Conservation (phyloP, 257 asterid species). For the Pogostemon cablin region DNA sequence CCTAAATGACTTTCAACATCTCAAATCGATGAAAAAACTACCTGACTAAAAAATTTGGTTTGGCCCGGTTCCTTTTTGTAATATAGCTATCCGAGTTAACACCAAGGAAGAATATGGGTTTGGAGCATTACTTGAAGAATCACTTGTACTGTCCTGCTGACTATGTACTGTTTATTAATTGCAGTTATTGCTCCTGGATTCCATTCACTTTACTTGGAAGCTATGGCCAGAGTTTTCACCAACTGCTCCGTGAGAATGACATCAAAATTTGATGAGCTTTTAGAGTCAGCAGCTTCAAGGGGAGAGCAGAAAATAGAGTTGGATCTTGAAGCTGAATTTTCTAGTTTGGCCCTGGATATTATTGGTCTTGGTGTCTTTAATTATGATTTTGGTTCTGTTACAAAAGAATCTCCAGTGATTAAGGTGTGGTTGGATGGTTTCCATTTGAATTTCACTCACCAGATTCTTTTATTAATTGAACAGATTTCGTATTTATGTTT, state of each 20-base stretch:
- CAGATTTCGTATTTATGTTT: neutral
- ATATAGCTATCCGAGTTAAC: neutral
- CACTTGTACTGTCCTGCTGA: slow-evolving; percentile 15
- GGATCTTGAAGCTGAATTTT: slow-evolving; percentile 95
- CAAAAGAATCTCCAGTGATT: slow-evolving; percentile 94
- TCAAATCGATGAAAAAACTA: neutral
- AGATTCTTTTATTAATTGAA: neutral
- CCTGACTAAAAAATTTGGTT: neutral
- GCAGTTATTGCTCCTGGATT: slow-evolving; percentile 96
- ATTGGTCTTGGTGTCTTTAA: slow-evolving; percentile 94
- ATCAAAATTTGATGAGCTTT: slow-evolving; percentile 66
- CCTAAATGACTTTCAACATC: neutral
- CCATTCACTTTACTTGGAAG: slow-evolving; percentile 89
- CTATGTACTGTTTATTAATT: slow-evolving; percentile 22
- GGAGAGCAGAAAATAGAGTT: slow-evolving; percentile 59
- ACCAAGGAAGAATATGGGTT: neutral
- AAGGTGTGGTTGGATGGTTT: slow-evolving; percentile 53
- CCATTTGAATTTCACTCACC: slow-evolving; percentile 4
- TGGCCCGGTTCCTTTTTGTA: neutral
- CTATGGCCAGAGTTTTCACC: slow-evolving; percentile 85
- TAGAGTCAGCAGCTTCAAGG: slow-evolving; percentile 53
- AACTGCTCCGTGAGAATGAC: slow-evolving; percentile 79
- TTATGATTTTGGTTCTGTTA: slow-evolving; percentile 92
- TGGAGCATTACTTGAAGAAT: neutral
- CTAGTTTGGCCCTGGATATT: slow-evolving; percentile 92